Evolutionary conservation across 805 yeast genomes (phyloP).

Genomic region (Cyberlindnera xishuangbannaensis): DNA sequence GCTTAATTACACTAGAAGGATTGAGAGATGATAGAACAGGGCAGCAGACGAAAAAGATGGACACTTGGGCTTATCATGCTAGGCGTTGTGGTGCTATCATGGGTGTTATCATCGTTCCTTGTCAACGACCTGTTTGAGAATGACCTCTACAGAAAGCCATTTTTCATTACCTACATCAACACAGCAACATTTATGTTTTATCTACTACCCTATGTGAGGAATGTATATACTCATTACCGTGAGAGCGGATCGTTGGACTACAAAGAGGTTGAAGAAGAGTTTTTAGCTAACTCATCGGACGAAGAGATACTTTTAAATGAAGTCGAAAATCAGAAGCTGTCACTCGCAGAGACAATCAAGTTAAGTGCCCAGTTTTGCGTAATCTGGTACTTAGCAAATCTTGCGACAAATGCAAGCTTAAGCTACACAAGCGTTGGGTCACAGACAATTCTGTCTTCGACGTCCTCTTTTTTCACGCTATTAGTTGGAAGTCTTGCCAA

Average conservation of each 20-base stretch:
- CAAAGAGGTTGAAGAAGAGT: constrained; percentile 21
- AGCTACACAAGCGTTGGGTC: constrained; percentile 89
- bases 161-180: constrained; percentile 85
- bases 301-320: constrained; percentile 25
- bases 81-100: constrained; percentile 69
- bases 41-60: constrained; percentile 42
- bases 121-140: constrained; percentile 72
- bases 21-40: constrained; percentile 5
- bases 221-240: constrained; percentile 23
- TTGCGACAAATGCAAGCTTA: constrained; percentile 82
- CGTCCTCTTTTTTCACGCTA: constrained; percentile 89
- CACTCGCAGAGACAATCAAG: constrained; percentile 58
- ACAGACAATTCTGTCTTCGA: constrained; percentile 88
- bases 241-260: constrained; percentile 24
- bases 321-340: constrained; percentile 25
- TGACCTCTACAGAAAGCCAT: constrained; percentile 77
- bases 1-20: too few species aligned
- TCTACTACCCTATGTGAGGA: constrained; percentile 50
- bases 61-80: constrained; percentile 69
- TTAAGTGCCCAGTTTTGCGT: constrained; percentile 78
- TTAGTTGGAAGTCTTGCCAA: constrained; percentile 68
- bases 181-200: constrained; percentile 81
- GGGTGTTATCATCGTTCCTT: constrained; percentile 89
- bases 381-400: constrained; percentile 87
- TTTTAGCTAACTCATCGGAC: constrained; percentile 16